Evolutionary conservation across 108 stramenopile genomes (phyloP).

Genomic region (Discostella pseudostelligera): DNA sequence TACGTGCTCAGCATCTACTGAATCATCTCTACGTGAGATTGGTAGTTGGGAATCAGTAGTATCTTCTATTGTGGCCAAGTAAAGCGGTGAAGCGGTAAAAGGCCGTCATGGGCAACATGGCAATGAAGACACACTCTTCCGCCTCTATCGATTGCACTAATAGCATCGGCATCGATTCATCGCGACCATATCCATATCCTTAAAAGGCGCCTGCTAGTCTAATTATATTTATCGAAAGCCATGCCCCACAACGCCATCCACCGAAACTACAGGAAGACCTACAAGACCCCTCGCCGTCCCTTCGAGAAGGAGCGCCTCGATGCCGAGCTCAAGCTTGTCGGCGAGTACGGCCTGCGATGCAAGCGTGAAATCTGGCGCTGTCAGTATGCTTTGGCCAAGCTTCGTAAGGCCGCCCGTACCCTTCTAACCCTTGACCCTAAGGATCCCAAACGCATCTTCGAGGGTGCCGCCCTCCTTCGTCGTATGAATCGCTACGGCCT

Average conservation of each 20-base stretch:
- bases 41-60: not conserved
- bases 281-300: conserved; percentile 99
- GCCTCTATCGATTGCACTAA: not conserved
- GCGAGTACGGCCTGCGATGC: conserved; percentile 99
- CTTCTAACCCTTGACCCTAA: conserved; percentile 94
- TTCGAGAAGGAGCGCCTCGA: conserved; percentile 99
- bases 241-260: conserved; percentile 58
- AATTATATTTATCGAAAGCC: conserved; percentile 10
- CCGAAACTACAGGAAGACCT: conserved; percentile 92
- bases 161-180: not conserved
- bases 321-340: conserved; percentile 96
- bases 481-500: conserved; percentile 97
- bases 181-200: not conserved
- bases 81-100: not conserved
- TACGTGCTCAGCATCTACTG: too few relatives aligned
- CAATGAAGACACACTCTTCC: not conserved
- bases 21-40: too few relatives aligned
- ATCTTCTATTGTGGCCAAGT: not conserved
- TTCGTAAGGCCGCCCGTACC: conserved; percentile 98
- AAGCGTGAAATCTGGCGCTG: conserved; percentile 99
- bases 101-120: not conserved
- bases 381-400: conserved; percentile 98
- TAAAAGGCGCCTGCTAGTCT: not conserved
- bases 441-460: conserved; percentile 98
- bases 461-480: conserved; percentile 97